A percentile compares a stretch with the other conserved stretches of the same genome.
Conservation (phyloP, 768 basidiomycete species). For the Auricularia sp. region DNA sequence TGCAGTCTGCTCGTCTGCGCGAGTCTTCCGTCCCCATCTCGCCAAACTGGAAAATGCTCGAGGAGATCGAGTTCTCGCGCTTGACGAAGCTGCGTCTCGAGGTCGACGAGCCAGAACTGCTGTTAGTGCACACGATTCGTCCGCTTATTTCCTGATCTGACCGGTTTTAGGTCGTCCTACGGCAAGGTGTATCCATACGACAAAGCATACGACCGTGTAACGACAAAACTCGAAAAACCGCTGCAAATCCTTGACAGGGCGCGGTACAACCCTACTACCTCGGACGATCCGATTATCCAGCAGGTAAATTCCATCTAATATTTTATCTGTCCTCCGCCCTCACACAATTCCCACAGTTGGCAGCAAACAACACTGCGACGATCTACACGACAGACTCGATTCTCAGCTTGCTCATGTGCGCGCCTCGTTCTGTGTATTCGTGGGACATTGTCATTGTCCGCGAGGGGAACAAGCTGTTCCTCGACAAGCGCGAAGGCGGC, state of each 20-base stretch:
- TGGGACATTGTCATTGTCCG: conserved; percentile 97
- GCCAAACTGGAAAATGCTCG: conserved; percentile 87
- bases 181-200: conserved; percentile 90
- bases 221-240: conserved; percentile 84
- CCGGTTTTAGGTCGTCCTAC: conserved; percentile 35
- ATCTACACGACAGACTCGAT: conserved; percentile 95
- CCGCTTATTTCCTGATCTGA: not conserved
- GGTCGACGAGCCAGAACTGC: conserved; percentile 82
- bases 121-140: conserved; percentile 42
- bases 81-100: conserved; percentile 87
- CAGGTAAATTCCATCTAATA: conserved; percentile 49
- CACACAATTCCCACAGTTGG: no score
- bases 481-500: conserved; percentile 96
- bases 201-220: conserved; percentile 89
- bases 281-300: conserved; percentile 95
- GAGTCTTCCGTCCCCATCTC: conserved; percentile 92
- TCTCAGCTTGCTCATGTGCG: conserved; percentile 91
- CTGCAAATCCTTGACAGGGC: conserved; percentile 89
- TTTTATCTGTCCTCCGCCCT: no score
- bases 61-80: conserved; percentile 94
- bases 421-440: conserved; percentile 89
- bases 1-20: conserved; percentile 74
- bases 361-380: conserved; percentile 66
- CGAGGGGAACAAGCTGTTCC: conserved; percentile 86
- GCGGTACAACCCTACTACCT: conserved; percentile 95